These are phyloP conservation scores for Houttuynia cordata DNA, from an alignment of 164 flowering plant species.

Conservation along the genomic window DNA sequence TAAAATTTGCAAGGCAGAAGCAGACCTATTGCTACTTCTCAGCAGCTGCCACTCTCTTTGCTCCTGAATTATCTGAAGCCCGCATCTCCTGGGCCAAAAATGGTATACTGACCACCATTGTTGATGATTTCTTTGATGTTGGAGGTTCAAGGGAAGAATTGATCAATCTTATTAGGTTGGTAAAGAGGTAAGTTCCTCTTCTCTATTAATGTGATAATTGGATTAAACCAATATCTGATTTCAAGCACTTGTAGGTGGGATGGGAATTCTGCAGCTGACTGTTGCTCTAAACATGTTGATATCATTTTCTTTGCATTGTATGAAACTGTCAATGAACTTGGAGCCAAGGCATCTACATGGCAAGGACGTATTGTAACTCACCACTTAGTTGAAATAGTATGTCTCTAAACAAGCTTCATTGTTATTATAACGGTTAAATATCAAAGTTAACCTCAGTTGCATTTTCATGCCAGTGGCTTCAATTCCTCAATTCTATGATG, in stretches of 20 bases:
- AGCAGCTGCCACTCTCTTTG: slow-evolving; percentile 20
- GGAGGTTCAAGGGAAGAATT: slow-evolving; percentile 29
- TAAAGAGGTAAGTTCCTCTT: slow-evolving; percentile 16
- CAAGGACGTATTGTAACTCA: slow-evolving; percentile 44
- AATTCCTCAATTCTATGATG: slow-evolving; percentile 19
- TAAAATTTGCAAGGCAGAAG: slow-evolving; percentile 75
- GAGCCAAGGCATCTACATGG: slow-evolving; percentile 31
- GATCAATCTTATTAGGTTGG: slow-evolving; percentile 16
- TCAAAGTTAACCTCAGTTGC: not conserved
- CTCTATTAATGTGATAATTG: not conserved
- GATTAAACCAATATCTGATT: not conserved
- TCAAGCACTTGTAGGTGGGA: slow-evolving; percentile 16
- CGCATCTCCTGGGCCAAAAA: slow-evolving; percentile 27
- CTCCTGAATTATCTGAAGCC: slow-evolving; percentile 22
- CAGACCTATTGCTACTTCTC: slow-evolving; percentile 44
- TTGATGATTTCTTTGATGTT: slow-evolving; percentile 29
- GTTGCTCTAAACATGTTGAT: slow-evolving; percentile 24
- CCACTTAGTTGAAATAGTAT: slow-evolving; percentile 54
- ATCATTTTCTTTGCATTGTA: slow-evolving; percentile 32
- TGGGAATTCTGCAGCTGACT: slow-evolving; percentile 10
- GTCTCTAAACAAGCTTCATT: slow-evolving; percentile 7
- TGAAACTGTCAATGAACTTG: slow-evolving; percentile 49
- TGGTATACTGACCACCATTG: slow-evolving; percentile 23
- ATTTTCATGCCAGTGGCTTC: slow-evolving; percentile 17
- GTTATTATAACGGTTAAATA: not conserved